phyloP scores from a whole-genome alignment of 2,329 filamentous ascomycete species.

The Calonectria fujianensis region DNA sequence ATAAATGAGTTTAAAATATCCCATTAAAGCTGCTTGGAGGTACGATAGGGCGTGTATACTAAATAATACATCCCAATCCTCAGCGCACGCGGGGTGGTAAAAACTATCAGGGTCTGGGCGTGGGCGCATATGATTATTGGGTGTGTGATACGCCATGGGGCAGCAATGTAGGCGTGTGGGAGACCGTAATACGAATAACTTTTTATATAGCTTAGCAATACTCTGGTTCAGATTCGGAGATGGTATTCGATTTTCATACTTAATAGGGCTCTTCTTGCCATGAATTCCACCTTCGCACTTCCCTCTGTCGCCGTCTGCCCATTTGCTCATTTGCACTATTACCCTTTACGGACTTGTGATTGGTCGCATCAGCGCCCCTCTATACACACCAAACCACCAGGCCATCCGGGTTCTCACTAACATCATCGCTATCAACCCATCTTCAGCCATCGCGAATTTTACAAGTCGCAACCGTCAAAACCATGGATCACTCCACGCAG shows the following conservation, averaged over 20 bases:
- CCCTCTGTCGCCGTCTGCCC: neutral
- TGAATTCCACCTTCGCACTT: neutral
- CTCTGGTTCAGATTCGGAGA: neutral
- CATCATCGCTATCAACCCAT: slow-evolving; percentile 36
- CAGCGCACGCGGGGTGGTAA: too few relatives aligned
- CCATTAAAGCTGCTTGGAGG: neutral
- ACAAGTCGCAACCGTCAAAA: neutral
- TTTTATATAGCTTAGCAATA: neutral
- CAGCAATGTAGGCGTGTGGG: neutral
- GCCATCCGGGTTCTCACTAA: slow-evolving; percentile 43
- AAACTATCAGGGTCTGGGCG: neutral
- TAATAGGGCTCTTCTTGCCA: neutral
- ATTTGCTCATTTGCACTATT: slow-evolving; percentile 1
- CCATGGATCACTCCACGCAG: slow-evolving; percentile 49
- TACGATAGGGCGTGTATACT: neutral
- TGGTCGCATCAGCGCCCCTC: slow-evolving; percentile 33
- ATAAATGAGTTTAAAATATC: neutral
- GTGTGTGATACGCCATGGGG: neutral
- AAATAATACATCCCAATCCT: neutral
- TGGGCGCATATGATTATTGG: neutral
- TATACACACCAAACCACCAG: slow-evolving; percentile 41
- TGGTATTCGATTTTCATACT: neutral
- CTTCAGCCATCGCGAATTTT: slow-evolving; percentile 27
- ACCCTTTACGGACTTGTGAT: neutral
- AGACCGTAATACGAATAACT: neutral